Conservation (phyloP, 2,329 filamentous ascomycete genomes). For the Chrysoporthe puriensis region DNA sequence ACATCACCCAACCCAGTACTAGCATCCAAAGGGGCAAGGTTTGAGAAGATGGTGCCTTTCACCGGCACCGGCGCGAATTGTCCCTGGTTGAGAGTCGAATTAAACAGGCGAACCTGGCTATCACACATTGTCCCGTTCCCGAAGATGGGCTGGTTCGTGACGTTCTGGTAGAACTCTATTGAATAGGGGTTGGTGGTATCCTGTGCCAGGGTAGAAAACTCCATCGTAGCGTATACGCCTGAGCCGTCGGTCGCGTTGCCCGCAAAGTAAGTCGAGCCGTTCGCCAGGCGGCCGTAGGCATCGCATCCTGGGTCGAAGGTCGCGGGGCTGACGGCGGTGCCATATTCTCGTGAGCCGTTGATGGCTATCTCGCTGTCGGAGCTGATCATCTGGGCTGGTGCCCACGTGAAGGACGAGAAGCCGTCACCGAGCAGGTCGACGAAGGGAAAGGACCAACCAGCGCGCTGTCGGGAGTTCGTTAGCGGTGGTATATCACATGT, state of each 20-base stretch:
- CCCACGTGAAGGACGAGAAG: conserved; percentile 55
- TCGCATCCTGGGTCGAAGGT: conserved; percentile 52
- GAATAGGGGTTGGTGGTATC: conserved; percentile 38
- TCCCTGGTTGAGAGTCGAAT: conserved; percentile 35
- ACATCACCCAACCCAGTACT: conserved; percentile 31
- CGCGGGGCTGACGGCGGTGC: conserved; percentile 46
- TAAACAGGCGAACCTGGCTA: conserved; percentile 42
- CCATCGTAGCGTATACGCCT: conserved; percentile 36
- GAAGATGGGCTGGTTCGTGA: conserved; percentile 61
- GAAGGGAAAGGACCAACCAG: conserved; percentile 59
- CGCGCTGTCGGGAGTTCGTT: conserved; percentile 42
- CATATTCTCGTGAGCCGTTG: conserved; percentile 50
- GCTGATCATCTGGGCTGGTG: conserved; percentile 51
- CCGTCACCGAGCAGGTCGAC: conserved; percentile 55
- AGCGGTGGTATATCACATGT: conserved; percentile 15
- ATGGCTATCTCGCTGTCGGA: conserved; percentile 47
- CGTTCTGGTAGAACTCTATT: conserved; percentile 50
- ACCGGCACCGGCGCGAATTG: conserved; percentile 34
- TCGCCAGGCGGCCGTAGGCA: conserved; percentile 45
- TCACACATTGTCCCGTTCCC: conserved; percentile 50
- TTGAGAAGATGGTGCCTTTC: conserved; percentile 33
- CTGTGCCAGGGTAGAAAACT: conserved; percentile 31
- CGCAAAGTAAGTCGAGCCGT: conserved; percentile 35
- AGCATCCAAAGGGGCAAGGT: conserved; percentile 32
- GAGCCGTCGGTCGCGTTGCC: conserved; percentile 31